Evolutionary conservation across 768 basidiomycete species (phyloP), one percentile per base, ranked within the genome.

Genomic region (Mycena belliarum): DNA sequence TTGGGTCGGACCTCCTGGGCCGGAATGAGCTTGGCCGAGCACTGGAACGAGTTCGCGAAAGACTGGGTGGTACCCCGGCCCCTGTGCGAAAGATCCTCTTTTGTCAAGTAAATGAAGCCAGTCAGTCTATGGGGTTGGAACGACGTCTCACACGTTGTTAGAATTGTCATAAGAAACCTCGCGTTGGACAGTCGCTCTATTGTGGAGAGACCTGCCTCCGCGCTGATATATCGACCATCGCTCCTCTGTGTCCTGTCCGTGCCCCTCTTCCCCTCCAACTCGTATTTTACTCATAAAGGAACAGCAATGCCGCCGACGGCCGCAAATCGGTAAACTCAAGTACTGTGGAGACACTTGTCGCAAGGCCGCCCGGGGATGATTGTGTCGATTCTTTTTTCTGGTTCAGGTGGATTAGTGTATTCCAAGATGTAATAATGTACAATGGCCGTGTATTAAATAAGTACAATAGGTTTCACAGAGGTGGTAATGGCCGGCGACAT

Each of bases 401-500:
- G 20, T n/a, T n/a, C 4, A n/a, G 37, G 37, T 38, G 37, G 42
- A 23, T 23, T 24, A 24, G 24, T 21, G 12, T n/a, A 38, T 41
- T 41, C 40, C 40, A 7, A 32, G 25, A 37, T 38, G 28, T 33
- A 45, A 37, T 57, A 59, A 12, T 52, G 40, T 57, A 59, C 56
- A 59, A 42, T 57, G 55, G 26, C 23, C 38, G 23, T 43, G 28
- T 48, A 21, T 57, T 51, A n/a, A 29, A 32, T 57, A 62, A 45
- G 52, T 26, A 56, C 18, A 43, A 47, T 53, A 32, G 40, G 21
- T 18, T 33, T 77, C 75, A 95, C 41, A 95, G 74, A 1, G 92
- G 91, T 11, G 93, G 93, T 45, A 95, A 70, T 18, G 88, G 87
- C 58, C 93, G 76, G 59, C 93, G 87, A 72, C 93, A 94, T 59